Evolutionary conservation across 768 basidiomycete genomes (phyloP).

Genomic region (Amanita subjunquillea): DNA sequence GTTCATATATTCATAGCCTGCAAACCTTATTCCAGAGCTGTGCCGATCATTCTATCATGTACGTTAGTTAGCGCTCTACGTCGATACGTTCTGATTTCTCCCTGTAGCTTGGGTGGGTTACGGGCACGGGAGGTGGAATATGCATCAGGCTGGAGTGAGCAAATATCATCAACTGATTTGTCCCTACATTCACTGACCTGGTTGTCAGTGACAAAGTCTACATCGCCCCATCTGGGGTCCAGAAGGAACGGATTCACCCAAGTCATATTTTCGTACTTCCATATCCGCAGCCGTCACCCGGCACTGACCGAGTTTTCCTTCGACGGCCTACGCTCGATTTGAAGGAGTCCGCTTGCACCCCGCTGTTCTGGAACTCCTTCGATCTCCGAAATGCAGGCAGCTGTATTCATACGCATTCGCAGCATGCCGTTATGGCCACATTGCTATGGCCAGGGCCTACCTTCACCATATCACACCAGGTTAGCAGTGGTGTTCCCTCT

Average conservation of each 20-base stretch:
- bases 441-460: constrained; percentile 60
- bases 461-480: constrained; percentile 81
- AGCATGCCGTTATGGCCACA: constrained; percentile 85
- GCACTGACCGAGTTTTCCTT: constrained; percentile 67
- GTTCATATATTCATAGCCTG: constrained; percentile 42
- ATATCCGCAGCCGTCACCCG: constrained; percentile 57
- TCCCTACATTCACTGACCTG: not conserved
- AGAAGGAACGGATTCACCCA: constrained; percentile 80
- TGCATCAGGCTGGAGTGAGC: constrained; percentile 60
- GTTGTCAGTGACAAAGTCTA: constrained; percentile 58
- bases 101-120: constrained; percentile 74
- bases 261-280: constrained; percentile 84
- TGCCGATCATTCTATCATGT: constrained; percentile 73
- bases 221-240: constrained; percentile 84
- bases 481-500: constrained; percentile 15
- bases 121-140: constrained; percentile 80
- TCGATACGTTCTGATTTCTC: constrained; percentile 2
- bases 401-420: constrained; percentile 88
- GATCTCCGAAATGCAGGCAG: constrained; percentile 69
- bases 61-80: constrained; percentile 6
- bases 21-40: constrained; percentile 84
- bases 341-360: constrained; percentile 84
- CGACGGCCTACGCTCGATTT: constrained; percentile 61
- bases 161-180: not conserved
- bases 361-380: constrained; percentile 90